These are phyloP conservation scores for Metarhizium sp. DNA, from an alignment of 2,329 filamentous ascomycete species.

Conservation along the genomic window DNA sequence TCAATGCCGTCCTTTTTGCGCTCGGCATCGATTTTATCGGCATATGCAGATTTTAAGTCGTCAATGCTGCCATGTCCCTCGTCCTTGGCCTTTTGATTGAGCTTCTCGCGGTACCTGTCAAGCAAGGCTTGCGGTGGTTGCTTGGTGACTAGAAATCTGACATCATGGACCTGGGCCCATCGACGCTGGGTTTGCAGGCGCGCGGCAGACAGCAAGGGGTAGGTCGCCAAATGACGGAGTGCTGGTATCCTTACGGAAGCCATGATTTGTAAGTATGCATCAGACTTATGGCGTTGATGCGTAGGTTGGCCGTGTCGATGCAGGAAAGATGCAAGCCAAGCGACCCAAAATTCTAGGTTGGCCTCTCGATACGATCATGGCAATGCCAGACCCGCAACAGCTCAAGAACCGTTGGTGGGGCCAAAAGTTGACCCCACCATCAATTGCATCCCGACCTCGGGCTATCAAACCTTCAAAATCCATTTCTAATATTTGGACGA, in stretches of 20 bases:
- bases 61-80: constrained; percentile 62
- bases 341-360: too few species aligned
- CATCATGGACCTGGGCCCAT: constrained; percentile 87
- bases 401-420: background rate
- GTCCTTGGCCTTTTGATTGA: constrained; percentile 69
- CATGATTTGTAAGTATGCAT: constrained; percentile 27
- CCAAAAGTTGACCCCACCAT: constrained; percentile 1
- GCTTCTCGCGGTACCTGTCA: constrained; percentile 82
- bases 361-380: too few species aligned
- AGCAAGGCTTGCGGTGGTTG: constrained; percentile 56
- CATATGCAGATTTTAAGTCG: constrained; percentile 72
- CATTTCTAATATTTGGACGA: background rate
- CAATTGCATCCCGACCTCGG: background rate
- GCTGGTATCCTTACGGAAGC: constrained; percentile 36
- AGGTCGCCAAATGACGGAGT: constrained; percentile 35
- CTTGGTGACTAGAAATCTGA: constrained; percentile 80
- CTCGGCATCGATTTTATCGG: constrained; percentile 68
- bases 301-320: background rate
- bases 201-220: constrained; percentile 21
- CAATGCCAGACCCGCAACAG: background rate
- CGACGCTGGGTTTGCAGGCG: constrained; percentile 52
- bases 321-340: background rate
- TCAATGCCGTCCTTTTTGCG: constrained; percentile 56
- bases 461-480: background rate
- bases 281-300: background rate